Conservation (phyloP, 768 basidiomycete genomes). For the Russula dissimulans region DNA sequence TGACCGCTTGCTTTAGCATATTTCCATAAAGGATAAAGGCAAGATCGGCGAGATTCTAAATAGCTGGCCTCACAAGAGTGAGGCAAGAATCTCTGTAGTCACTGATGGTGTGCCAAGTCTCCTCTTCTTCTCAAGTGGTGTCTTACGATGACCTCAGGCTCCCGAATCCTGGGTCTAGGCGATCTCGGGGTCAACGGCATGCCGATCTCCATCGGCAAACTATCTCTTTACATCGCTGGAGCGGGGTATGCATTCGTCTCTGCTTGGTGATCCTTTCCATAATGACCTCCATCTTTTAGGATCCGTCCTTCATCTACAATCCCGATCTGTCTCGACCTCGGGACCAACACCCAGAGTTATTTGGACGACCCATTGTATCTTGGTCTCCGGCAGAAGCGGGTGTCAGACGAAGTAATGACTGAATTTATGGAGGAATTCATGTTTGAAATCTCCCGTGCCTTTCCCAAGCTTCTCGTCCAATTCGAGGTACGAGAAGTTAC, state of each 20-base stretch:
- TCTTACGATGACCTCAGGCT: conserved; percentile 37
- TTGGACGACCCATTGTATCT: conserved; percentile 86
- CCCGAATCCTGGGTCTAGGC: conserved; percentile 83
- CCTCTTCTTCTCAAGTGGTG: not conserved
- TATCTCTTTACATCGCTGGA: conserved; percentile 83
- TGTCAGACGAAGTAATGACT: conserved; percentile 53
- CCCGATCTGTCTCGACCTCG: conserved; percentile 81
- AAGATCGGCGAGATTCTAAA: conserved; percentile 59
- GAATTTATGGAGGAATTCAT: conserved; percentile 94
- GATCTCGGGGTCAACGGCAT: conserved; percentile 78
- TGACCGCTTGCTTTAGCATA: conserved; percentile 36
- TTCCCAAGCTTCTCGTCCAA: conserved; percentile 79
- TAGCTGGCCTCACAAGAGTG: conserved; percentile 62
- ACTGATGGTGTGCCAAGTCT: conserved; percentile 59
- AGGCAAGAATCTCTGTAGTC: conserved; percentile 85
- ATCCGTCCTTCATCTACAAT: conserved; percentile 71
- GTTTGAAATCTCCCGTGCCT: conserved; percentile 61
- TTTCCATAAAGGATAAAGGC: conserved; percentile 80
- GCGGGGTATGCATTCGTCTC: conserved; percentile 52
- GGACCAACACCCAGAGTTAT: conserved; percentile 75
- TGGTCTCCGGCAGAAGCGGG: conserved; percentile 66
- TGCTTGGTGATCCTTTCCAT: not conserved
- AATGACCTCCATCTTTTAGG: conserved; percentile 28
- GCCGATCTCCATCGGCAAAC: conserved; percentile 88
- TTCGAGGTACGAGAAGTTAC: conserved; percentile 48